Conservation (phyloP, 306 rosid genomes). For the Quercus robur region DNA sequence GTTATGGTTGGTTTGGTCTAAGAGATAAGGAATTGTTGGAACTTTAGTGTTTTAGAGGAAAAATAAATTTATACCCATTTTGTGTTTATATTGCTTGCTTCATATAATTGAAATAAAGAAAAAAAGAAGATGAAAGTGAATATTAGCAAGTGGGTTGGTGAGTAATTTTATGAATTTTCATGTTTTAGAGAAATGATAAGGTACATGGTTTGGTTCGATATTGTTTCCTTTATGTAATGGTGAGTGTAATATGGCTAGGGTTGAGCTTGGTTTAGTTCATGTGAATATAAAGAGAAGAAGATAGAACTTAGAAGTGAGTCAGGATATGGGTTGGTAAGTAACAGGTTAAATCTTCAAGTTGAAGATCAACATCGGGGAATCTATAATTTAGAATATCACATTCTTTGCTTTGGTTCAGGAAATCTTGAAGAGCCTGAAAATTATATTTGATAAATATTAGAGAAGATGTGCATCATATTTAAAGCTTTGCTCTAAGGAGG, state of each 20-base stretch:
- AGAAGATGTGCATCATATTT: conserved; percentile 3
- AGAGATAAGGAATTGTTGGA: too few relatives aligned
- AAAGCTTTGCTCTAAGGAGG: background rate
- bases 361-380: conserved; percentile 58
- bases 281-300: too few relatives aligned
- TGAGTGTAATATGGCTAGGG: too few relatives aligned
- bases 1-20: too few relatives aligned
- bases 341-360: conserved; percentile 64
- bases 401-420: conserved; percentile 71
- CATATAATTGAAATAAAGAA: background rate
- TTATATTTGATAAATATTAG: conserved; percentile 18
- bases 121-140: too few relatives aligned
- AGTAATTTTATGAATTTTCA: too few relatives aligned
- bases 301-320: too few relatives aligned
- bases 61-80: background rate
- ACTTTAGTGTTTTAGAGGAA: background rate
- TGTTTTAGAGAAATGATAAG: too few relatives aligned
- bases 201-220: too few relatives aligned
- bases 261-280: background rate
- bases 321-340: background rate
- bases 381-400: conserved; percentile 50
- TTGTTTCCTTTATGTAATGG: too few relatives aligned
- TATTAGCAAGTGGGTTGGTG: too few relatives aligned
- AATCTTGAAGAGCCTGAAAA: conserved; percentile 87
- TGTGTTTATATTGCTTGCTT: background rate